phyloP scores from a whole-genome alignment of 352 stramenopile species.

The Pythium insidiosum region DNA sequence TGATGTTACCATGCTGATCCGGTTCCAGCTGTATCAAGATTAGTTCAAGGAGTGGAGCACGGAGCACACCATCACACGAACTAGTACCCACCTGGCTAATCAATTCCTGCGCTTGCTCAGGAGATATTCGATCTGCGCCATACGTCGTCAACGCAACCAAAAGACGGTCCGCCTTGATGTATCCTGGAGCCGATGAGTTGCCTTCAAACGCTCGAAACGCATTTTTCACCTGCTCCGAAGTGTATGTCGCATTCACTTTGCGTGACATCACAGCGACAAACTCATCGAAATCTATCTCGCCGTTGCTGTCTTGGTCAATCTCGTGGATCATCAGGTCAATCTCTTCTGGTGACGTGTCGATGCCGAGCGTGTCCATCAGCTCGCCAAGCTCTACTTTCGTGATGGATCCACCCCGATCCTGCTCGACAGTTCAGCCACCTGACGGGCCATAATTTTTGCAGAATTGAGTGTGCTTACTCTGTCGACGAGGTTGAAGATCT shows the following conservation, averaged over 20 bases:
- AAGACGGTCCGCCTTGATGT: constrained; percentile 83
- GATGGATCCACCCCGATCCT: constrained; percentile 91
- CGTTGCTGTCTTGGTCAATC: constrained; percentile 93
- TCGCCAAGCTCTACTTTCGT: constrained; percentile 92
- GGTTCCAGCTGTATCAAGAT: constrained; percentile 72
- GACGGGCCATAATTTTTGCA: too few relatives aligned
- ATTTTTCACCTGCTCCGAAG: constrained; percentile 87
- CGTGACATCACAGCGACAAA: constrained; percentile 93
- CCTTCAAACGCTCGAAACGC: constrained; percentile 83
- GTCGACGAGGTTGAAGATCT: constrained; percentile 95
- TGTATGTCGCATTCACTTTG: constrained; percentile 93
- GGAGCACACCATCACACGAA: neutral
- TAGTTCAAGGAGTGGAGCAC: too few relatives aligned
- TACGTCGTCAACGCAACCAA: constrained; percentile 86
- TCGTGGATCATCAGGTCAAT: constrained; percentile 95
- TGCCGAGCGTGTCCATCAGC: constrained; percentile 91
- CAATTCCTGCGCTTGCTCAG: constrained; percentile 88
- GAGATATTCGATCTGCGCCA: constrained; percentile 83
- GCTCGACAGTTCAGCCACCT: neutral
- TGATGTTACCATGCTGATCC: constrained; percentile 89
- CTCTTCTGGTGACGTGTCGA: constrained; percentile 89
- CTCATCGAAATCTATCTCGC: constrained; percentile 93
- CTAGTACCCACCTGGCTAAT: constrained; percentile 64
- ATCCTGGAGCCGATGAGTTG: constrained; percentile 46
- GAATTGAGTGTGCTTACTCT: constrained; percentile 33